Evolutionary conservation across 2,329 filamentous ascomycete genomes (phyloP).

Genomic region (Penicillium rolfsii): DNA sequence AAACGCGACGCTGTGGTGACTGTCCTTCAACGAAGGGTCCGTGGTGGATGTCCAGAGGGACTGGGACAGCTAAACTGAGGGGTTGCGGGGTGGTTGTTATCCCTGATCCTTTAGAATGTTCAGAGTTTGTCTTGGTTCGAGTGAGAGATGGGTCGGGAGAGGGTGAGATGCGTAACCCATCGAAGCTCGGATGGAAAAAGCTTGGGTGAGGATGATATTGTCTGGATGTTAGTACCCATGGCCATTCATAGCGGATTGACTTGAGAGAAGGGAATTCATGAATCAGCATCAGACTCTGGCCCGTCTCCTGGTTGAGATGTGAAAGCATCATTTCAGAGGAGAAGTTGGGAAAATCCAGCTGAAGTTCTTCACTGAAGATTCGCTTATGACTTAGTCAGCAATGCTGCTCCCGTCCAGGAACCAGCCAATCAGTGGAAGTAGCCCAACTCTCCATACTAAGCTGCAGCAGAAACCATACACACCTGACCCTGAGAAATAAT

Average conservation of each 20-base stretch:
- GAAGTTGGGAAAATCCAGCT: background rate
- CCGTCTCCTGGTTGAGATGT: background rate
- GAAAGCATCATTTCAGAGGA: background rate
- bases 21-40: constrained; percentile 43
- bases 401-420: background rate
- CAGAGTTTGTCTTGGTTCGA: background rate
- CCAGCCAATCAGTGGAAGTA: background rate
- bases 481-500: too few relatives aligned
- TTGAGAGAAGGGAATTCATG: background rate
- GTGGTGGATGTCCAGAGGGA: constrained; percentile 28
- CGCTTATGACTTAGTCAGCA: constrained; percentile 4
- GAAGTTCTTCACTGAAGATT: background rate
- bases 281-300: constrained; percentile 16
- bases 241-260: background rate
- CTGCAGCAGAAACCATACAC: too few relatives aligned
- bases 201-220: background rate
- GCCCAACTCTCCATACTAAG: background rate
- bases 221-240: background rate
- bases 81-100: constrained; percentile 30
- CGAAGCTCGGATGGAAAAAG: background rate
- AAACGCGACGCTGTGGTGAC: constrained; percentile 45
- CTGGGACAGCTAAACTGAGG: constrained; percentile 42
- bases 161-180: background rate
- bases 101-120: too few relatives aligned
- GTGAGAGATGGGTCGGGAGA: background rate